These are phyloP conservation scores for Tolypocladium pustulatum DNA, from an alignment of 2,329 filamentous ascomycete species.

Conservation along the genomic window DNA sequence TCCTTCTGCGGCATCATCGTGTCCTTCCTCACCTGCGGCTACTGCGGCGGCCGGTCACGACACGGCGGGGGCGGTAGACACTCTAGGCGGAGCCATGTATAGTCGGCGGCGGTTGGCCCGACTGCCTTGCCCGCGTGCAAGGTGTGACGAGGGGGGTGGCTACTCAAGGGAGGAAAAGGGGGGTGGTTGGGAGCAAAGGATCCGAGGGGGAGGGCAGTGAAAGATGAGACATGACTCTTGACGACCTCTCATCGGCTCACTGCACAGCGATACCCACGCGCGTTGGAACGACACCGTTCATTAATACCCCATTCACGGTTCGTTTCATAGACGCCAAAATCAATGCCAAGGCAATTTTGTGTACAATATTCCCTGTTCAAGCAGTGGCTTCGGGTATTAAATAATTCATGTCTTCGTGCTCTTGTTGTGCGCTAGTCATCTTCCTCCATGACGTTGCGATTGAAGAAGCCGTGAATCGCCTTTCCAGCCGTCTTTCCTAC, in stretches of 20 bases:
- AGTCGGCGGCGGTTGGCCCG: not conserved
- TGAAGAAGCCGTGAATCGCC: constrained; percentile 75
- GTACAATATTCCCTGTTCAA: not conserved
- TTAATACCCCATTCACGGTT: constrained; percentile 2
- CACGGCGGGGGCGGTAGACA: constrained; percentile 8
- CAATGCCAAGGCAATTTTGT: not conserved
- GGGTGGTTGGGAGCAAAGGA: not conserved
- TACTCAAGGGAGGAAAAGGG: not conserved
- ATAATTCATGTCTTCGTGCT: not conserved
- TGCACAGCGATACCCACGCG: not conserved
- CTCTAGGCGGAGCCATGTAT: constrained; percentile 7
- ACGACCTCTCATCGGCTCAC: not conserved
- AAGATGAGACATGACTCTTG: not conserved
- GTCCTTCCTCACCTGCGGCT: constrained; percentile 50
- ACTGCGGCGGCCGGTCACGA: constrained; percentile 16
- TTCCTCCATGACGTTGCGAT: constrained; percentile 47
- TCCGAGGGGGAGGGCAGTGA: not conserved
- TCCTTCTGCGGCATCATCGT: constrained; percentile 56
- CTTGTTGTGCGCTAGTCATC: constrained; percentile 17
- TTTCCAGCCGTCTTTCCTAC: constrained; percentile 67
- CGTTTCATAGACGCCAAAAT: not conserved
- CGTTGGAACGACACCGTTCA: not conserved
- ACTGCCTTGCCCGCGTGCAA: not conserved
- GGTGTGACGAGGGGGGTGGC: not conserved
- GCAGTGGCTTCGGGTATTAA: constrained; percentile 4